These are phyloP conservation scores for Echinosphaeria canescens DNA, from an alignment of 2,329 filamentous ascomycete species.

Conservation along the genomic window DNA sequence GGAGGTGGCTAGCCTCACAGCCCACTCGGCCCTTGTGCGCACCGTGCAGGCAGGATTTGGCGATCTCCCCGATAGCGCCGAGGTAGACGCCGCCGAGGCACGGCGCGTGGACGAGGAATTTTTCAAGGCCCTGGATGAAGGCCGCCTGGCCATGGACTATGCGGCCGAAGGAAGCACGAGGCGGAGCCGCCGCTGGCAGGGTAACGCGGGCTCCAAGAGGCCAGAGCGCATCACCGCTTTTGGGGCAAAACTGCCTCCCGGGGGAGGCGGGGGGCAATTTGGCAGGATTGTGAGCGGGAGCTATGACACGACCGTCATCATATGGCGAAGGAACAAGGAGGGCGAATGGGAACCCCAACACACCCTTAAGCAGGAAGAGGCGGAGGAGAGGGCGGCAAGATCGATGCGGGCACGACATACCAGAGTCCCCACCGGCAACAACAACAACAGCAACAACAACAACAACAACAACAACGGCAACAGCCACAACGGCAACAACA, in stretches of 20 bases:
- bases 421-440: too few species aligned
- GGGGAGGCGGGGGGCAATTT: conserved; percentile 77
- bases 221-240: conserved; percentile 60
- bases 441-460: too few species aligned
- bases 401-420: too few species aligned
- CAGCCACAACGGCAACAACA: too few species aligned
- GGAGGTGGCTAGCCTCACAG: conserved; percentile 71
- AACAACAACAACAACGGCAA: too few species aligned
- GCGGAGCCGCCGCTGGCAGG: conserved; percentile 16
- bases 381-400: too few species aligned
- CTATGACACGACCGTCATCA: conserved; percentile 88
- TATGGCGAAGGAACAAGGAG: conserved; percentile 75
- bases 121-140: conserved; percentile 34
- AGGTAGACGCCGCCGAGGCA: conserved; percentile 54
- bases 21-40: conserved; percentile 68
- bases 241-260: conserved; percentile 74
- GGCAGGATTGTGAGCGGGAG: conserved; percentile 93
- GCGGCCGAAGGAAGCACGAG: conserved; percentile 7
- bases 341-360: conserved; percentile 70
- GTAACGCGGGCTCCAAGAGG: conserved; percentile 51
- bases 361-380: conserved; percentile 53
- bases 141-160: conserved; percentile 21
- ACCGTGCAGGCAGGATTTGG: conserved; percentile 93
- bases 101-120: conserved; percentile 52
- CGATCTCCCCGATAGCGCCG: conserved; percentile 60